Base-by-base conservation (phyloP, 179 eudicot genomes). In the Silene noctiflora region DNA sequence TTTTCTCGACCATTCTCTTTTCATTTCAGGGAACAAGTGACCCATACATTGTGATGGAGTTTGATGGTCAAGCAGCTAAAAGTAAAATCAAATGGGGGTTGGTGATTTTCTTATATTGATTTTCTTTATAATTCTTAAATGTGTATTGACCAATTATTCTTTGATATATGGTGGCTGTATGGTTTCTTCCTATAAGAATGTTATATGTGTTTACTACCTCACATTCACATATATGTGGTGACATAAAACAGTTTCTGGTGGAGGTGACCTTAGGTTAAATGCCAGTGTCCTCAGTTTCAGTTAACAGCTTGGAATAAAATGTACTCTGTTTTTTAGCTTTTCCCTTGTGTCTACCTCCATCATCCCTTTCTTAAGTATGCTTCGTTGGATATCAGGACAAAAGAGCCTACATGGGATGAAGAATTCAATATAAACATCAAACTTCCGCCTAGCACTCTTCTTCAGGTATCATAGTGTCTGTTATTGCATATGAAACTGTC, bases 331-430 rank as follows among this genome's bases (percentile, higher is more conserved):
- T 62, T 72, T 75, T 35, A 14, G 48, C 51, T 70, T 19, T 33
- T 29, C 69, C 53, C 27, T 67, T 73, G 68, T 35, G 14, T 61
- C 20, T 68, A 8, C 35, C 60, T 76, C 19, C 60, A 14, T 66
- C 51, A 33, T 71, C 60, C 35, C 42, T 80, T 31, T 7, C n/a
- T 3, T 24, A 53, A n/a, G 6, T 66, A 19, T 25, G 64, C 68
- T 69, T 64, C 62, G 53, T 63, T 53, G 33, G 70, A 56, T 85
- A 78, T 76, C 87, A 95, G 99, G 90, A 88, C 86, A 69, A 95
- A 83, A 81, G 93, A 93, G 67, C 99, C 99, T 67, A 91, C 93
- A 33, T 95, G 99, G 99, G 91, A 95, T 82, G 97, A 95, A 82
- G 95, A 93, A 44, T 88, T 95, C 61, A 77, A 85, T 14, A 77